Conservation (phyloP, 2,329 filamentous ascomycete species). For the Xylariaceae sp. region DNA sequence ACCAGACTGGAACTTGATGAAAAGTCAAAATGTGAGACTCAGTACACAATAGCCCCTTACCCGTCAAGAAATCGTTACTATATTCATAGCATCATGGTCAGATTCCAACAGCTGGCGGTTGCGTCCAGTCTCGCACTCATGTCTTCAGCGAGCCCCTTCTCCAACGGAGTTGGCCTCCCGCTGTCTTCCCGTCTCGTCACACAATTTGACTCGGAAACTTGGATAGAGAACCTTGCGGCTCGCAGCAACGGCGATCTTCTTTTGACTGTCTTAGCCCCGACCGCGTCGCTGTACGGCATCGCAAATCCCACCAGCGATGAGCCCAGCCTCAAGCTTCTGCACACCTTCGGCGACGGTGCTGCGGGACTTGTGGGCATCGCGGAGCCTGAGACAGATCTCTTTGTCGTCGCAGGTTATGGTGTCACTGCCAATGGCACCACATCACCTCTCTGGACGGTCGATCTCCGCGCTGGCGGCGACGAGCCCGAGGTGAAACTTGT, state of each 20-base stretch:
- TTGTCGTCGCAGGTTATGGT: conserved; percentile 1
- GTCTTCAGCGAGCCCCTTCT: not conserved
- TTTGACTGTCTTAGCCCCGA: not conserved
- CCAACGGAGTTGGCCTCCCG: not conserved
- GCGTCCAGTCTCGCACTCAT: not conserved
- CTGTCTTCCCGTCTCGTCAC: not conserved
- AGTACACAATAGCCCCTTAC: no score
- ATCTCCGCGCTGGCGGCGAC: not conserved
- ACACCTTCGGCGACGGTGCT: not conserved
- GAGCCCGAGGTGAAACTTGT: not conserved
- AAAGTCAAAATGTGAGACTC: no score
- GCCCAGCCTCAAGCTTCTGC: not conserved
- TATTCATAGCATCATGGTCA: not conserved
- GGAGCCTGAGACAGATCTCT: not conserved
- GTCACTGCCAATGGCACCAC: not conserved
- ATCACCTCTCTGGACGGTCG: not conserved
- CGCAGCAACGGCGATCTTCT: conserved; percentile 5
- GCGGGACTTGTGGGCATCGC: conserved; percentile 1
- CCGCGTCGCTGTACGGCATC: not conserved
- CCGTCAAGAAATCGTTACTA: no score
- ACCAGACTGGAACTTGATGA: no score
- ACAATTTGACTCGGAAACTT: not conserved
- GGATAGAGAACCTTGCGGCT: conserved; percentile 4
- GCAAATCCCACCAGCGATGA: not conserved
- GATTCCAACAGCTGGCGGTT: not conserved